phyloP scores from a whole-genome alignment of 352 stramenopile species.

The Globisporangium echinulatum region DNA sequence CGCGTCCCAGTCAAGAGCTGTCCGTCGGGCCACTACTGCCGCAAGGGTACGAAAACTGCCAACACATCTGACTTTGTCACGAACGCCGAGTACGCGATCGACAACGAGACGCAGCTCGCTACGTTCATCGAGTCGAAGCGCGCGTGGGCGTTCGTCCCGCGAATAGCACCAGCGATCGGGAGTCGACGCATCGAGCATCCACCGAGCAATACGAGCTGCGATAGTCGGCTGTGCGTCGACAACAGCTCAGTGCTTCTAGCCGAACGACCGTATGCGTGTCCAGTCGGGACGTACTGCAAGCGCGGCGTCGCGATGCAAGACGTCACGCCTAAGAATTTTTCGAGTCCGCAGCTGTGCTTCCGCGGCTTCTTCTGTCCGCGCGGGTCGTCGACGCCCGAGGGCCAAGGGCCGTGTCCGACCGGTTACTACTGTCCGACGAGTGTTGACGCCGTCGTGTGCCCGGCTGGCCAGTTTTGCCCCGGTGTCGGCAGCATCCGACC shows the following conservation, averaged over 20 bases:
- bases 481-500: conserved; percentile 92
- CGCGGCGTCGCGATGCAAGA: conserved; percentile 72
- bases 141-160: conserved; percentile 41
- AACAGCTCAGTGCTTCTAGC: conserved; percentile 44
- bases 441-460: conserved; percentile 88
- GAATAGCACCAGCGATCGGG: conserved; percentile 36
- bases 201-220: conserved; percentile 40
- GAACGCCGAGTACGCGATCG: conserved; percentile 48
- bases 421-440: conserved; percentile 93
- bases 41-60: conserved; percentile 88
- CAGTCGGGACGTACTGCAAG: conserved; percentile 90
- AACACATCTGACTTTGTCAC: conserved; percentile 55
- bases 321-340: conserved; percentile 83
- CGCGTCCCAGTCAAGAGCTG: conserved; percentile 74
- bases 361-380: conserved; percentile 95
- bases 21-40: conserved; percentile 91
- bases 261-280: conserved; percentile 93
- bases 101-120: conserved; percentile 61
- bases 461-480: conserved; percentile 91
- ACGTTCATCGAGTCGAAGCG: conserved; percentile 44
- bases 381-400: conserved; percentile 89
- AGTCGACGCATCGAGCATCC: conserved; percentile 63
- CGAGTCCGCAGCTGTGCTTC: conserved; percentile 93
- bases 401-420: conserved; percentile 90
- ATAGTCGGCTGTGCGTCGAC: conserved; percentile 43